Base-by-base conservation (phyloP, 2,329 filamentous ascomycete genomes). In the Sporothrix brasiliensis region DNA sequence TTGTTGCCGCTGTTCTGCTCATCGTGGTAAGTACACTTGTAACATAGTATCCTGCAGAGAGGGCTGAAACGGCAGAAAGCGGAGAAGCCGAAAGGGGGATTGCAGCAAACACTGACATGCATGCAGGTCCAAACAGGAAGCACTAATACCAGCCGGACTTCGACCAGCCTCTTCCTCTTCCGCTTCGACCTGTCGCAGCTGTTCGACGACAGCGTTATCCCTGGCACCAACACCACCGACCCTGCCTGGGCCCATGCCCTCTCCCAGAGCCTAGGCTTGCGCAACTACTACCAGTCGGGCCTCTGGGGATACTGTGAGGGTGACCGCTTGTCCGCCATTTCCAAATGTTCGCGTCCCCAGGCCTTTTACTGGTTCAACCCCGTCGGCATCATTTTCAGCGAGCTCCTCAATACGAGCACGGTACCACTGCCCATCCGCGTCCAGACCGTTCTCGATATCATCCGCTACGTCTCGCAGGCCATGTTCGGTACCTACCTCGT, bases 241-340 rank as follows among this genome's bases (percentile, higher is more conserved):
- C 88, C 89, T 11, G 81, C 85, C 30, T 85, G 97, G 60, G 91
- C 97, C 80, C 97, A 97, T 82, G 93, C 89, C 60, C 93, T 97
- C 74, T 93, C 93, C 4, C 89, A 92, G 67, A 92, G 91, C 27
- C 84, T 97, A 69, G 94, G 94, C 41, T 85, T 97, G 65, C 93
- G 97, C 78, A 94, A 97, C 80, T 97, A 97, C 81, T 97, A 97
- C 80, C 91, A 93, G 76, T 91, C 97, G 39, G 94, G 94, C 6
- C 81, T 97, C 53, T 98, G 94, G 94, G 91, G 89, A 72, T 97
- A 91, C 79, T 98, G 94, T 80, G 92, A 97, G 79, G 94, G 94
- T 24, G 96, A 94, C 79, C 83, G 87, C 70, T 85, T 87, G 75
- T 84, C 90, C 80, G 92, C 92, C 50, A 88, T 95, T 73, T 94